phyloP scores from a whole-genome alignment of 345 rosid species.

The Aquilaria malaccensis region DNA sequence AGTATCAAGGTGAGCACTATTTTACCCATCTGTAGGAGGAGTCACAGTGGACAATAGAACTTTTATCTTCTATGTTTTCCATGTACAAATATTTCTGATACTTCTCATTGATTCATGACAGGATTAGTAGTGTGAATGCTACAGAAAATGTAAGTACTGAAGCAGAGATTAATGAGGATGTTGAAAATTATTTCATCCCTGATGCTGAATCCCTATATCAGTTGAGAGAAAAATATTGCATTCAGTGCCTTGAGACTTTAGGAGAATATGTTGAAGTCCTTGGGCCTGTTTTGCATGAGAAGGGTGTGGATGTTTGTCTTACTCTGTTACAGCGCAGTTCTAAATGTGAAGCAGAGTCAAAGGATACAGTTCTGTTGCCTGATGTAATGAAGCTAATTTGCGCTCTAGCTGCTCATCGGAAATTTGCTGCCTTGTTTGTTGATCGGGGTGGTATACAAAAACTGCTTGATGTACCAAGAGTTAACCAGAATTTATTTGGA shows the following conservation, averaged over 20 bases:
- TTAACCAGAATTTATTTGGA: slow-evolving; percentile 64
- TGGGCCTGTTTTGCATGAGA: slow-evolving; percentile 94
- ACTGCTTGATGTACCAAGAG: slow-evolving; percentile 82
- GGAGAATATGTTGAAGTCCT: slow-evolving; percentile 98
- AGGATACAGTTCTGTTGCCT: slow-evolving; percentile 49
- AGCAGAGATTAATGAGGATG: slow-evolving; percentile 36
- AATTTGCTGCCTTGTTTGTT: slow-evolving; percentile 97
- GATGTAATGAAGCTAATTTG: slow-evolving; percentile 98
- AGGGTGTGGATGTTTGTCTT: slow-evolving; percentile 96
- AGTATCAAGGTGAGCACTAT: slow-evolving; percentile 62
- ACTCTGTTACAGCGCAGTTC: slow-evolving; percentile 61
- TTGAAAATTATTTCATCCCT: slow-evolving; percentile 61
- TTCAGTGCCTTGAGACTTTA: slow-evolving; percentile 83
- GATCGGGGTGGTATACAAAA: slow-evolving; percentile 96
- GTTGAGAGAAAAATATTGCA: slow-evolving; percentile 85
- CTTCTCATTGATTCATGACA: slow-evolving; percentile 27
- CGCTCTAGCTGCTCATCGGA: slow-evolving; percentile 95
- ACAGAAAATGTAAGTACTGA: slow-evolving; percentile 28
- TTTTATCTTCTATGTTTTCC: slow-evolving; percentile 13
- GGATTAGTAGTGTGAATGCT: slow-evolving; percentile 35
- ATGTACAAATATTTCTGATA: slow-evolving; percentile 14
- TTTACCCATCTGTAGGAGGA: background rate
- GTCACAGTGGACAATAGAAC: slow-evolving; percentile 4
- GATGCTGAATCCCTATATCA: slow-evolving; percentile 64
- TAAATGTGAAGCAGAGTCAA: slow-evolving; percentile 38